These are phyloP conservation scores for Thalassiosira ordinaria DNA, from an alignment of 352 stramenopile genomes.

Conservation along the genomic window DNA sequence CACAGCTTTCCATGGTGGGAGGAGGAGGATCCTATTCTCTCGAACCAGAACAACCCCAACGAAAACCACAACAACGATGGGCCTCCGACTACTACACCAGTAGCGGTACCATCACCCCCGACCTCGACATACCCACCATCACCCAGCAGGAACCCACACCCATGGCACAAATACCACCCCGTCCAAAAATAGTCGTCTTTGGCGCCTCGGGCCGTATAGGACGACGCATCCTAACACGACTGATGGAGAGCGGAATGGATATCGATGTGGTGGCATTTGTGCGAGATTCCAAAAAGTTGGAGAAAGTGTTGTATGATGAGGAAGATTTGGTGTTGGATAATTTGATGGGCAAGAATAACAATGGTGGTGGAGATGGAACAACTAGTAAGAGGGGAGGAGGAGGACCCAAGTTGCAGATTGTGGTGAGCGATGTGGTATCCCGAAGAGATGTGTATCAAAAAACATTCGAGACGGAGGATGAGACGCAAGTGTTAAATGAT, in stretches of 20 bases:
- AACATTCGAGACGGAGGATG: constrained; percentile 16
- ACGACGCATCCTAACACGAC: constrained; percentile 55
- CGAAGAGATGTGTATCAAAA: constrained; percentile 40
- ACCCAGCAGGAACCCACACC: not conserved
- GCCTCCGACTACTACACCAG: not conserved
- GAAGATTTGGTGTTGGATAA: constrained; percentile 37
- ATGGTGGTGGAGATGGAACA: too few relatives aligned
- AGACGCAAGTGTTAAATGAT: constrained; percentile 2
- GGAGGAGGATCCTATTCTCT: not conserved
- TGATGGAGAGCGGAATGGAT: constrained; percentile 42
- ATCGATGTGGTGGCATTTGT: constrained; percentile 68
- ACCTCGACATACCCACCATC: constrained; percentile 12
- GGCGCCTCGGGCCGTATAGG: constrained; percentile 66
- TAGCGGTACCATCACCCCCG: too few relatives aligned
- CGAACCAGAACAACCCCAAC: not conserved
- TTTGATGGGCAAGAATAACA: constrained; percentile 16
- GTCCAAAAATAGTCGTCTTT: constrained; percentile 73
- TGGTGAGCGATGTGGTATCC: constrained; percentile 53
- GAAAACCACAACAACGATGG: constrained; percentile 3
- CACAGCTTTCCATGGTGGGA: constrained; percentile 16
- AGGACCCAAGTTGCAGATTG: constrained; percentile 62
- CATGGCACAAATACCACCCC: not conserved
- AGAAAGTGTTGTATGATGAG: constrained; percentile 58
- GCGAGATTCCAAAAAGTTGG: constrained; percentile 62
- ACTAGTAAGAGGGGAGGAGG: constrained; percentile 4